These are phyloP conservation scores for Escovopsis sp. DNA, from an alignment of 2,329 filamentous ascomycete species.

Conservation along the genomic window DNA sequence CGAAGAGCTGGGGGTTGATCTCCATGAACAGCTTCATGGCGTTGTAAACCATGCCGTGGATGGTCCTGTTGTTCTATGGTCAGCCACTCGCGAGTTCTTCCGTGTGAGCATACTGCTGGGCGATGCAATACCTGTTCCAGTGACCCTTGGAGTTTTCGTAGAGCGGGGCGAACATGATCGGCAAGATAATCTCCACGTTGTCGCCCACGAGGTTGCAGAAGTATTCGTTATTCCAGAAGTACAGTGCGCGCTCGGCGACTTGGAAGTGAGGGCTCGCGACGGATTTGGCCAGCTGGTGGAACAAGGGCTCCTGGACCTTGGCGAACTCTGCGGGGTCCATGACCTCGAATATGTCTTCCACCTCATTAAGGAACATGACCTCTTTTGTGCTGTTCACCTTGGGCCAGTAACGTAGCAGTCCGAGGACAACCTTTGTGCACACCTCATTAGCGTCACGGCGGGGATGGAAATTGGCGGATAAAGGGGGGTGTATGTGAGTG, in stretches of 20 bases:
- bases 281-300: constrained; percentile 94
- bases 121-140: constrained; percentile 71
- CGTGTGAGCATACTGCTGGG: not conserved
- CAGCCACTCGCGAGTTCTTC: constrained; percentile 12
- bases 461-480: too few species aligned
- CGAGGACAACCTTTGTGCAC: constrained; percentile 64
- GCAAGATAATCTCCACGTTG: constrained; percentile 94
- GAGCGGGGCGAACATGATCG: constrained; percentile 97
- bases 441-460: not conserved
- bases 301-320: constrained; percentile 94
- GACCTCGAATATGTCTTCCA: constrained; percentile 98
- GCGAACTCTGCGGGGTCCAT: constrained; percentile 98
- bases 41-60: constrained; percentile 99
- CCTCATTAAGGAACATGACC: constrained; percentile 98
- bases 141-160: constrained; percentile 99
- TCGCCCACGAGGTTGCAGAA: constrained; percentile 99
- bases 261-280: constrained; percentile 98
- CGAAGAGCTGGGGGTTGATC: constrained; percentile 95
- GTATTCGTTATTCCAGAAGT: constrained; percentile 99
- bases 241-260: constrained; percentile 89
- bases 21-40: constrained; percentile 99
- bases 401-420: constrained; percentile 91
- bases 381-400: constrained; percentile 99
- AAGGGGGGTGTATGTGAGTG: too few species aligned
- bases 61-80: constrained; percentile 55